These are phyloP conservation scores for Hyphopichia pseudoburtonii DNA, from an alignment of 1,139 yeast genomes.

Conservation along the genomic window DNA sequence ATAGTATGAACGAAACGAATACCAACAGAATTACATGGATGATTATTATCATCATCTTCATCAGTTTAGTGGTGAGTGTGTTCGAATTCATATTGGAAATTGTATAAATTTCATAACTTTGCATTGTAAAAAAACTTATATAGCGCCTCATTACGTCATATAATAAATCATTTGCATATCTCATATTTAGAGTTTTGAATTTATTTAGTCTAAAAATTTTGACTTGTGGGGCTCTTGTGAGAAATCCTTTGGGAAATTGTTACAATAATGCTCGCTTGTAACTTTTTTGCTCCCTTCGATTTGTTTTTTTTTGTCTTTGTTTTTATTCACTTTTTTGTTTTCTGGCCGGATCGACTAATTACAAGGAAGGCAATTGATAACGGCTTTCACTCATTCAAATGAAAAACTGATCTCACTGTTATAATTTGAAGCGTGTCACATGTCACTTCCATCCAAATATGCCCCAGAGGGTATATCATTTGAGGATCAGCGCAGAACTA, in stretches of 20 bases:
- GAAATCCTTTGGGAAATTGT: too few relatives aligned
- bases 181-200: neutral
- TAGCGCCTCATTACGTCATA: too few relatives aligned
- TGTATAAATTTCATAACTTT: constrained; percentile 14
- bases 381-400: too few relatives aligned
- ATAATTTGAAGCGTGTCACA: too few relatives aligned
- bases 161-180: too few relatives aligned
- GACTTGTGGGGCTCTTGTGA: too few relatives aligned
- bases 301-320: neutral
- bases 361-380: too few relatives aligned
- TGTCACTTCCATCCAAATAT: constrained; percentile 45
- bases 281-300: neutral
- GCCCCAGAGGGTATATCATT: constrained; percentile 41
- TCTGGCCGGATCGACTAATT: too few relatives aligned
- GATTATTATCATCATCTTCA: constrained; percentile 77
- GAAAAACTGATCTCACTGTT: too few relatives aligned
- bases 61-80: constrained; percentile 68
- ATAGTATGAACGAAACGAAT: constrained; percentile 88
- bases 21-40: constrained; percentile 91
- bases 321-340: neutral
- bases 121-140: neutral
- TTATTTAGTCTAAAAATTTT: neutral
- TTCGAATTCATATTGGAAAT: constrained; percentile 44
- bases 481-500: constrained; percentile 25
- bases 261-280: too few relatives aligned